Base-by-base conservation (phyloP, 75 land plant species). In the Chamaecyparis obtusa region DNA sequence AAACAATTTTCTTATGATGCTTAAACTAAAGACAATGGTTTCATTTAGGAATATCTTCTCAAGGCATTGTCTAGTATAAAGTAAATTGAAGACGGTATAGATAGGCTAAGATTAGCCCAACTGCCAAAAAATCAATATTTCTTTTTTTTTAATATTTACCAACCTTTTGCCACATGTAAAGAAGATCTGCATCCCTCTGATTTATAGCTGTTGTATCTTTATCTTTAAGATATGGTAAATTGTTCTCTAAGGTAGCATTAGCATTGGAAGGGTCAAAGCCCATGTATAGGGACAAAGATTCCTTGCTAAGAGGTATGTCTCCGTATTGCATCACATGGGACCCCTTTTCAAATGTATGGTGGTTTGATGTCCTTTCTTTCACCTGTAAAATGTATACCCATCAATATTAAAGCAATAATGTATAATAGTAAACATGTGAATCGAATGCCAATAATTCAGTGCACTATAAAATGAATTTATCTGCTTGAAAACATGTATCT, bases 311-410 rank as follows among this genome's bases (percentile, higher is more conserved):
- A 3, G 85, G 54, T 35, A 86, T n/a, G 84, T 93, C 93, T 6
- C 97, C 98, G 87, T 90, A 96, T 87, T 94, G 93, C 98, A 96
- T 95, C 87, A 96, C 98, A 91, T 96, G 98, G 9, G 98, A 96
- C 37, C 98, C 98, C 85, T 79, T 87, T 71, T 30, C 79, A 87
- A 90, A 92, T n/a, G 91, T 89, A 32, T 93, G 89, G 13, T 90
- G 82, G 85, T 89, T 92, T 46, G 93, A 82, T 17, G 98, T 96
- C 84, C 98, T 93, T 72, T 21, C 74, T 85, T 95, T 93, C 4
- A 96, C 98, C 98, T 96, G 89, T 10, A 89, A 87, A 76, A 83
- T 16, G 36, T 36, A 24, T 89, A 32, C 13, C n/a, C 54, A 81
- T 81, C 51, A 81, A n/a, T 13, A 49, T 13, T n/a, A 81, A 81